Conservation (phyloP, 441 rosid genomes). For the Euphorbia celastroides region DNA sequence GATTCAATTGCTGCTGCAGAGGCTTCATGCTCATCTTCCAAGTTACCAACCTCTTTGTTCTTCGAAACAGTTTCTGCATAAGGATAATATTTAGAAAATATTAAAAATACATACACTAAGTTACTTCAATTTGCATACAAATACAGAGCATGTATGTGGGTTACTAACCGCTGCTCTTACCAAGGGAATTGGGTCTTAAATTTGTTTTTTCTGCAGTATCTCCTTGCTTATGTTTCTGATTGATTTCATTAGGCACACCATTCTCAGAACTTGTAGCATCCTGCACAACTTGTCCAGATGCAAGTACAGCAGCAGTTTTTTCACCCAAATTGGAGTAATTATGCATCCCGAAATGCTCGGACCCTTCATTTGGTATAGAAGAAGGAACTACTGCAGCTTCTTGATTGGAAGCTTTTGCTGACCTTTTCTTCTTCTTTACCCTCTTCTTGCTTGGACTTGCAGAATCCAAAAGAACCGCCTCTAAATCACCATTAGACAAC, state of each 20-base stretch:
- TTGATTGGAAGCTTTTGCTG: conserved; percentile 18
- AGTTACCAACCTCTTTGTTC: conserved; percentile 15
- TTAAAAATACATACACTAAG: conserved; percentile 8
- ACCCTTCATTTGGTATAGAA: conserved; percentile 8
- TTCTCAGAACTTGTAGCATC: conserved; percentile 17
- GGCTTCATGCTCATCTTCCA: conserved; percentile 17
- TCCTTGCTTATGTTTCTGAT: conserved; percentile 17
- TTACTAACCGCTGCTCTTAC: conserved; percentile 14
- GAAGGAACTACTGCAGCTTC: conserved; percentile 19
- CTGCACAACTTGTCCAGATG: conserved; percentile 9
- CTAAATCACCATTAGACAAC: conserved; percentile 8
- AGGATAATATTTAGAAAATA: neutral
- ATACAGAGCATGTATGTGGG: neutral
- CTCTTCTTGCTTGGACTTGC: conserved; percentile 16
- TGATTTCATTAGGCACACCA: conserved; percentile 5
- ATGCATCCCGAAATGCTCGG: conserved; percentile 13
- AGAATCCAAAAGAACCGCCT: conserved; percentile 11
- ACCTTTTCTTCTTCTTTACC: conserved; percentile 23
- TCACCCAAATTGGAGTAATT: conserved; percentile 15
- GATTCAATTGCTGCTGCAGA: conserved; percentile 14
- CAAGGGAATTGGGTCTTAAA: conserved; percentile 9
- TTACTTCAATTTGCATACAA: neutral
- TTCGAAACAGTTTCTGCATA: conserved; percentile 25
- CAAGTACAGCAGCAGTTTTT: conserved; percentile 15
- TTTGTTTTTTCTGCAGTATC: conserved; percentile 21